Evolutionary conservation across 2,329 filamentous ascomycete species (phyloP), one percentile per base, ranked within the genome.

Genomic region (Cordyceps tenuipes): DNA sequence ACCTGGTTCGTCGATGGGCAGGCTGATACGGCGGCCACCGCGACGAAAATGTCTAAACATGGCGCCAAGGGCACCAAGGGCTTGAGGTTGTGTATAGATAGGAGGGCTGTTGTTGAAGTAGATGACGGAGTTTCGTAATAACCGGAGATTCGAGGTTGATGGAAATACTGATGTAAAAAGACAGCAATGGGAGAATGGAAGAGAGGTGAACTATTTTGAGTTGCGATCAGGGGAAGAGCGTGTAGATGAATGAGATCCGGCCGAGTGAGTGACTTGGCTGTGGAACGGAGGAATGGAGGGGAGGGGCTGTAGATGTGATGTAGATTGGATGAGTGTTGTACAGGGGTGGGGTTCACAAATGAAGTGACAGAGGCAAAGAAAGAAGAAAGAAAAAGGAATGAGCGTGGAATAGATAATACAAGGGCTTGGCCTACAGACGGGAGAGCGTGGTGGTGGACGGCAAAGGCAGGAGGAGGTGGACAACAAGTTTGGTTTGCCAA

Each of bases 1-100:
- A 19, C 48, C 48, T n/a, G 57, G 48, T 26, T 59, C 57, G 49
- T 59, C 57, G n/a, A 59, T 46, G 21, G 57, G 57, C 6, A 59
- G 57, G 39, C 23, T 41, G 29, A 59, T 29, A 39, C 57, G 57
- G 39, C 57, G 48, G 9, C 57, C 26, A 26, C 57, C 57, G 46
- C 57, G 57, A 47, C 57, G 48, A 52, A 59, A 59, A 29, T 59
- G 57, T 36, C 53, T 51, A 47, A 59, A 59, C 57, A 59, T 59
- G 39, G 57, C 36, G 23, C 13, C 13, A 15, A n/a, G 23, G 52
- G 39, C 15, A 15, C 39, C 39, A 2, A 43, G 34, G 34, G 34
- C 34, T n/a, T 7, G 39, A 43, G 5, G 39, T n/a, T 43, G 39
- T n/a, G 36, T 17, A 17, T 13, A 17, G 15, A 43, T 43, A 7